Conservation (phyloP, 345 rosid genomes). For the Microthlaspi erraticum region DNA sequence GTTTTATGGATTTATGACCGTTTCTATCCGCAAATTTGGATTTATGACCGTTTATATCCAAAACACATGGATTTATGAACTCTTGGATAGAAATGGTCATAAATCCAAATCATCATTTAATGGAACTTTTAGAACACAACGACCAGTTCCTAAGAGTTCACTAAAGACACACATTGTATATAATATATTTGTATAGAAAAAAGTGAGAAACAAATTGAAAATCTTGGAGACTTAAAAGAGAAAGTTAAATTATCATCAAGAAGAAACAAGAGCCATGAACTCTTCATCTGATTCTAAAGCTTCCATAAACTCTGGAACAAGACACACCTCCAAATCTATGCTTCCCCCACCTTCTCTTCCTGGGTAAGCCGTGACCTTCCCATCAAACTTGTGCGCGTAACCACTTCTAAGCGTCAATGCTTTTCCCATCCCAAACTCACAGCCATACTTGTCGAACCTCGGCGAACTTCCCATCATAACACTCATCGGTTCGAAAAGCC, state of each 20-base stretch:
- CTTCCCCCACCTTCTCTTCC: conserved; percentile 74
- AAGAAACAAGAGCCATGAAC: conserved; percentile 51
- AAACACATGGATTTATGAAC: no score
- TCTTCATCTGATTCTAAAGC: conserved; percentile 64
- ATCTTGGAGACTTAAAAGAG: neutral
- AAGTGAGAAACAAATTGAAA: neutral
- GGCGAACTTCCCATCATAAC: conserved; percentile 88
- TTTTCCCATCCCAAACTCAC: conserved; percentile 82
- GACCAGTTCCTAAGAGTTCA: no score
- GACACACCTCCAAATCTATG: conserved; percentile 72
- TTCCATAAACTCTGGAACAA: conserved; percentile 58
- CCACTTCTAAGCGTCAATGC: conserved; percentile 75
- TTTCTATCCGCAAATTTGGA: no score
- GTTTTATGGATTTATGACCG: no score
- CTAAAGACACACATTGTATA: no score
- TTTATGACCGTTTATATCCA: no score
- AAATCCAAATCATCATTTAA: no score
- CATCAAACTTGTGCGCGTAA: conserved; percentile 72
- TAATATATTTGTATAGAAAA: neutral
- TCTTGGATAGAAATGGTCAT: no score
- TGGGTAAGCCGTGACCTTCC: conserved; percentile 66
- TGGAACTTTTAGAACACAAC: no score
- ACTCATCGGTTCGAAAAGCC: conserved; percentile 57
- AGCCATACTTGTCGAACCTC: conserved; percentile 75
- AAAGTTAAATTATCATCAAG: neutral